Evolutionary conservation across 2,329 filamentous ascomycete species (phyloP), one percentile per base, ranked within the genome.

Genomic region (Pseudopyricularia javanii): DNA sequence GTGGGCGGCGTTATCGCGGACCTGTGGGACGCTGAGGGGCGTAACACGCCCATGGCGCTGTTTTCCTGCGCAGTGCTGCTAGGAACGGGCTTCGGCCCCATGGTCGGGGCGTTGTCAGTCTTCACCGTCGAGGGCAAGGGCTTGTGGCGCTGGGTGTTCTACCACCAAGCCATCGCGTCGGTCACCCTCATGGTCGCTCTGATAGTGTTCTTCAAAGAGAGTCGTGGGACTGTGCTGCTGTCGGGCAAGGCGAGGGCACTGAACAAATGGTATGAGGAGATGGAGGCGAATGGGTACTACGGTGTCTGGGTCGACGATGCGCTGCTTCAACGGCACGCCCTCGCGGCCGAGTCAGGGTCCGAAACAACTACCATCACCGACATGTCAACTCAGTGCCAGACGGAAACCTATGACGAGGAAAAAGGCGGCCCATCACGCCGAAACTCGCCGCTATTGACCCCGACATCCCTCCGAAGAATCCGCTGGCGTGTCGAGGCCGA

Each of bases 1-100:
- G 85, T 95, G 0, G 91, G 91, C n/a, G 91, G 91, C 3, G 86
- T 96, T 4, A 85, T 96, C 40, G 85, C 86, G 50, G 91, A 96
- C 62, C 79, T 95, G 54, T 95, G 90, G 70, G 79, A 84, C 49
- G 81, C 87, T 9, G 71, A 86, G 55, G 83, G 87, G 47, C 76
- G 91, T 33, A 95, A 96, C 60, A 89, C 85, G 0, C 87, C 91
- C 0, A 95, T 96, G 91, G 85, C 88, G 0, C 64, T 95, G 0
- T 96, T 95, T 65, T 86, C 85, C n/a, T 88, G 85, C 1, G 74
- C 75, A 3, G 90, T 89, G 0, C 70, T 96, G 0, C 75, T 85
- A 9, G 91, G 89, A 0, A 94, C 89, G 0, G 89, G 89, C 0
- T 69, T 85, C 1, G 91, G 90, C 0, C 90, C 90, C 0, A 63